These are phyloP conservation scores for Marasmius sp. DNA, from an alignment of 1,284 basidiomycete genomes.

Conservation along the genomic window DNA sequence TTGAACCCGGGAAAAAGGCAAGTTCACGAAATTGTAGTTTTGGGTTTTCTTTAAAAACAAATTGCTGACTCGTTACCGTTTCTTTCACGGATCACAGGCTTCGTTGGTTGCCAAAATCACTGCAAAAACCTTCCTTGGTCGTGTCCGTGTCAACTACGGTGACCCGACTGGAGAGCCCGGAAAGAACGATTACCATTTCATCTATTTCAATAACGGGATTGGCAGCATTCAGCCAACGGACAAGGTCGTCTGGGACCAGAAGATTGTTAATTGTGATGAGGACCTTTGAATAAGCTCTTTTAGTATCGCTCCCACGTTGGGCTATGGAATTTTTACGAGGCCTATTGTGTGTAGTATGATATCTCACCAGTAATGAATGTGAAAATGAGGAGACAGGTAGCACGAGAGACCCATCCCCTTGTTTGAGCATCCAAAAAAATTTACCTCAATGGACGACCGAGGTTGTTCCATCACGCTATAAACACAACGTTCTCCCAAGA, in stretches of 20 bases:
- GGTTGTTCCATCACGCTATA: no score
- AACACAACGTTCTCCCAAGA: no score
- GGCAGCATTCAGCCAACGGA: not conserved
- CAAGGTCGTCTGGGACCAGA: not conserved
- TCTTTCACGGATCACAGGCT: not conserved
- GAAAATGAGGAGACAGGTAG: no score
- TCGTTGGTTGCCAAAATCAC: not conserved
- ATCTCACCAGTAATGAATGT: no score
- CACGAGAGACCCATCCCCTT: no score
- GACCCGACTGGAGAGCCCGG: slow-evolving; percentile 1
- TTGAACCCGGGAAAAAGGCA: slow-evolving; percentile 2
- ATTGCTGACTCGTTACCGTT: not conserved
- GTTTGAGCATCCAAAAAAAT: no score
- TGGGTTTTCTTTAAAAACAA: not conserved
- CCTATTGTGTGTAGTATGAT: no score
- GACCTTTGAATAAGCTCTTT: not conserved
- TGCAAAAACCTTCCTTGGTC: not conserved
- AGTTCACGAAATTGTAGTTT: no score
- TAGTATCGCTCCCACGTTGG: no score
- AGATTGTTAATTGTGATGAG: not conserved
- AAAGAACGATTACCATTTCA: not conserved
- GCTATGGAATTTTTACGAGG: no score
- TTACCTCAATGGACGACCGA: no score
- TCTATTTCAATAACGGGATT: not conserved
- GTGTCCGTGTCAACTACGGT: not conserved